Percentiles rank a stretch among this genome's conserved stretches.
phyloP scores from a whole-genome alignment of 169 alveolate species.

The Eimeria acervulina region DNA sequence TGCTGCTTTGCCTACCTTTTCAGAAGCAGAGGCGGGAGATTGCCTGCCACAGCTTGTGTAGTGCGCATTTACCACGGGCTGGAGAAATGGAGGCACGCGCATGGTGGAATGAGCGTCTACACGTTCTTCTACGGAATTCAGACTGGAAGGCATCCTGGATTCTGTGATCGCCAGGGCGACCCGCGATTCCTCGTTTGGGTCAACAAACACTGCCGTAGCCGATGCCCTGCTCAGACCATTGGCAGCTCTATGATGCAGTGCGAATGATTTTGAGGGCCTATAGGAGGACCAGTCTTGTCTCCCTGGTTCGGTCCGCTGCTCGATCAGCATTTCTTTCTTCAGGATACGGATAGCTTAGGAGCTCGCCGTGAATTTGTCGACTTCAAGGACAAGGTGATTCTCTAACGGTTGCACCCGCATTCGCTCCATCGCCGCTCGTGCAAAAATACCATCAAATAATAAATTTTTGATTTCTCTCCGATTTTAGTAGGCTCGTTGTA shows the following conservation, averaged over 20 bases:
- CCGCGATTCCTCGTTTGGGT: background rate
- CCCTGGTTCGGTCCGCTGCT: background rate
- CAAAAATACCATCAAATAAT: background rate
- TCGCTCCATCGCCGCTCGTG: background rate
- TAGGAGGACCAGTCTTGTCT: background rate
- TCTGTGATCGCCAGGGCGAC: background rate
- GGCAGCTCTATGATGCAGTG: background rate
- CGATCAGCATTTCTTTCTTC: background rate
- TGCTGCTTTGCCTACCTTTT: background rate
- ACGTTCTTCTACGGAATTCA: background rate
- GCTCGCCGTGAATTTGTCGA: background rate
- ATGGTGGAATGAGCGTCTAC: background rate
- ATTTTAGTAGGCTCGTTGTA: background rate
- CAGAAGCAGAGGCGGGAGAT: background rate
- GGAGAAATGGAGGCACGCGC: constrained; percentile 52
- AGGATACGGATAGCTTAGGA: background rate
- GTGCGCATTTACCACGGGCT: constrained; percentile 3
- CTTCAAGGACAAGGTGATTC: background rate
- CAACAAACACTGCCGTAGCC: background rate
- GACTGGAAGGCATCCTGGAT: background rate
- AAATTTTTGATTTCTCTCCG: background rate
- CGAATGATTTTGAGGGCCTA: background rate
- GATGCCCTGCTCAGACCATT: background rate
- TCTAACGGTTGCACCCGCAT: background rate
- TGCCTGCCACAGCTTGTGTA: background rate